Base-by-base conservation (phyloP, 1,139 yeast genomes). In the Wickerhamomyces sp. region DNA sequence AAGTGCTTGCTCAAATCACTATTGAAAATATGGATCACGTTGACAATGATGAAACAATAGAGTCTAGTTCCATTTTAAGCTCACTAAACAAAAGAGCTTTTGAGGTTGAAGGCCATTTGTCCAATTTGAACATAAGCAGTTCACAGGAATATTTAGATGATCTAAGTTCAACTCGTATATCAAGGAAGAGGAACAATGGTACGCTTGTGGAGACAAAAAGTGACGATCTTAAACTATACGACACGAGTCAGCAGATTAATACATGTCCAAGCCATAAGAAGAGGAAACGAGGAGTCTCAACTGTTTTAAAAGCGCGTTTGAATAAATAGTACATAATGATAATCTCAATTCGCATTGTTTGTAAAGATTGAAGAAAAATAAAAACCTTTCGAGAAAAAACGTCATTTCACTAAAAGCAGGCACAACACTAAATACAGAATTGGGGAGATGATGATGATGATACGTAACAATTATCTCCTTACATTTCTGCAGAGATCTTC, bases 221-320 rank as follows among this genome's bases (percentile, higher is more conserved):
- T 15, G 35, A 31, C 18, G 37, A 35, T 1, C 35, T 38, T 6
- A 16, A 34, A 5, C 29, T 18, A 4, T 36, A 24, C 30, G 32
- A 27, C 35, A 34, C 48, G 1, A 46, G 50, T 18, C 51, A 51
- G 26, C 55, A 52, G 7, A 38, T 49, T 20, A 25, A 34, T 4
- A 24, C 42, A 6, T 30, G 28, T 6, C 47, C 46, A 27, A 44
- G 46, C 40, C 30, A 36, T 38, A 48, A 48, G 18, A 42, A 33
- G 32, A 38, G 45, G 21, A 47, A 24, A 14, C 14, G 6, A 5
- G 27, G 27, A 12, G 27, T 24, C 6, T 24, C 27, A 8, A 14
- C n/a, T 5, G 27, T 27, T 27, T n/a, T n/a, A n/a, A n/a, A n/a
- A n/a, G n/a, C n/a, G n/a, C n/a, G n/a, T n/a, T n/a, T n/a, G n/a